phyloP scores from a whole-genome alignment of 2,329 filamentous ascomycete genomes.

The Aspergillus calidoustus region DNA sequence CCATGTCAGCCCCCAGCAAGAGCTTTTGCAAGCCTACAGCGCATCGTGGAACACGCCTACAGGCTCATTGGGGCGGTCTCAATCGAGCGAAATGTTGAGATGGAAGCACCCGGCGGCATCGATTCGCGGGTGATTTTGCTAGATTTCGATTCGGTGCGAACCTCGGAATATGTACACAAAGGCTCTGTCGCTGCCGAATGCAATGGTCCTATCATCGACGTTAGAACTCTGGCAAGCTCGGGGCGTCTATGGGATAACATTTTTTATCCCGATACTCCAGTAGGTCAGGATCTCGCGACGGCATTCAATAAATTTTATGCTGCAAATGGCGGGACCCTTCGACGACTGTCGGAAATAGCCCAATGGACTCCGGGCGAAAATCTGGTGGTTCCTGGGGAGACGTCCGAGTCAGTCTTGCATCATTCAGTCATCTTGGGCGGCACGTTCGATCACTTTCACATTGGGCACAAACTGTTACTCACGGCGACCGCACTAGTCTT shows the following conservation, averaged over 20 bases:
- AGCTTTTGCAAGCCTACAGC: slow-evolving; percentile 71
- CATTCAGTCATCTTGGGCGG: slow-evolving; percentile 79
- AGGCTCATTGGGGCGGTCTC: slow-evolving; percentile 75
- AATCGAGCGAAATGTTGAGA: slow-evolving; percentile 64
- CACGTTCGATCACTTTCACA: slow-evolving; percentile 95
- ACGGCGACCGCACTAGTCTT: slow-evolving; percentile 81
- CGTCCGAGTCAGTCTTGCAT: slow-evolving; percentile 44
- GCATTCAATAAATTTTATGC: slow-evolving; percentile 41
- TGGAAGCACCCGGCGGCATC: slow-evolving; percentile 71
- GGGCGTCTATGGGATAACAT: slow-evolving; percentile 37
- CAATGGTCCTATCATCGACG: slow-evolving; percentile 56
- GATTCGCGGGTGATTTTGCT: slow-evolving; percentile 77
- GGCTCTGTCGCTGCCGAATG: slow-evolving; percentile 14
- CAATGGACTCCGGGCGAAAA: slow-evolving; percentile 29
- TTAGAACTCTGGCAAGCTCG: slow-evolving; percentile 53
- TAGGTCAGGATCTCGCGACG: slow-evolving; percentile 32
- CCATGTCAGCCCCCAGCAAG: slow-evolving; percentile 57
- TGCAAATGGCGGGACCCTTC: slow-evolving; percentile 25
- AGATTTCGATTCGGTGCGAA: slow-evolving; percentile 57
- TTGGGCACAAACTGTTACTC: slow-evolving; percentile 93
- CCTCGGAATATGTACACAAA: slow-evolving; percentile 23
- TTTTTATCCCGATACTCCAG: slow-evolving; percentile 36
- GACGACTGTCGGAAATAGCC: slow-evolving; percentile 28
- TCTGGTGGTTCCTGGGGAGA: slow-evolving; percentile 30
- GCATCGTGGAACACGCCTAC: slow-evolving; percentile 77